Conservation (phyloP, 805 yeast genomes). For the Suhomyces canberraensis region DNA sequence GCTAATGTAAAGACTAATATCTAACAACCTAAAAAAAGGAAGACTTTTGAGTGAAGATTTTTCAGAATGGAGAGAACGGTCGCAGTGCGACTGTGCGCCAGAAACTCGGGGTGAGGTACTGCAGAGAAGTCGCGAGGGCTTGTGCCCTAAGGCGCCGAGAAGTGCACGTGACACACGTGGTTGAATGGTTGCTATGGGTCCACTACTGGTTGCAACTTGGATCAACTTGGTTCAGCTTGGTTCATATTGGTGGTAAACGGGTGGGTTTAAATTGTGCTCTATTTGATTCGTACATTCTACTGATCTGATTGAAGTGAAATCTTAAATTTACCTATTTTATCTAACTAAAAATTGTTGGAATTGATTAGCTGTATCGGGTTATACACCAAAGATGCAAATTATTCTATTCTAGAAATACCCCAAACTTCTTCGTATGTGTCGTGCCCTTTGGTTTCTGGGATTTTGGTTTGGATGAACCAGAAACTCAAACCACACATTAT, state of each 20-base stretch:
- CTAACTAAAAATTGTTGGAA: too few relatives aligned
- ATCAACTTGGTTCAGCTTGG: too few relatives aligned
- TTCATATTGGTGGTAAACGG: too few relatives aligned
- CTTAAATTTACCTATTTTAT: too few relatives aligned
- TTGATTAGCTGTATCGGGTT: too few relatives aligned
- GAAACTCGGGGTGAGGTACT: constrained; percentile 1
- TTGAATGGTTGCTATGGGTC: too few relatives aligned
- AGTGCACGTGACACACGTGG: too few relatives aligned
- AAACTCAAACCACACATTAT: constrained; percentile 49
- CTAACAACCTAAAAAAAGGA: constrained; percentile 4
- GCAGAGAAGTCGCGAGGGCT: background rate
- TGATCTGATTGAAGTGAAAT: too few relatives aligned
- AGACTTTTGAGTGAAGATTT: constrained; percentile 6
- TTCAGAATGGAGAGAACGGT: constrained; percentile 4
- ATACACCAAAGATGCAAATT: too few relatives aligned
- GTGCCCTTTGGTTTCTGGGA: constrained; percentile 80
- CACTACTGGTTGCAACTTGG: too few relatives aligned
- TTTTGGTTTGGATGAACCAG: constrained; percentile 40
- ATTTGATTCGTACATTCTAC: too few relatives aligned
- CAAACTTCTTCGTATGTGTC: constrained; percentile 65
- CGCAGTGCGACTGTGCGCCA: constrained; percentile 2
- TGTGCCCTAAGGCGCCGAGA: constrained; percentile 1
- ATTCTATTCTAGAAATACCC: constrained; percentile 27
- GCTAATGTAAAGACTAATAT: constrained; percentile 22
- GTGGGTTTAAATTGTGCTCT: too few relatives aligned